Conservation (phyloP, 202 grass and related monocot species). For the Cymbopogon flexuosus region DNA sequence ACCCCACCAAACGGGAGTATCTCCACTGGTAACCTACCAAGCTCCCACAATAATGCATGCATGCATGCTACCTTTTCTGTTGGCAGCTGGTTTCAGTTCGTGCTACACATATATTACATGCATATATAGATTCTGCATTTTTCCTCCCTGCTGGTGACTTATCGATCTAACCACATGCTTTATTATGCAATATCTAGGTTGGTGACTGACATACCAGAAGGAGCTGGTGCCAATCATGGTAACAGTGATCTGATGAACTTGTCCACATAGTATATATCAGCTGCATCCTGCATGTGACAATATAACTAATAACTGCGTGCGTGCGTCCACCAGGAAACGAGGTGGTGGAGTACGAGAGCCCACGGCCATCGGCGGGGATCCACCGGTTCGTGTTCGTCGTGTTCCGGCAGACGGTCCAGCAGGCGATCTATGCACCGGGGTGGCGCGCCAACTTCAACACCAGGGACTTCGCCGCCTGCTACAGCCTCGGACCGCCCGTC, state of each 20-base stretch:
- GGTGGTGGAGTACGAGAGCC: constrained; percentile 58
- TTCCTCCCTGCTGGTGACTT: not conserved
- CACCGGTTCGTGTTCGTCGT: constrained; percentile 58
- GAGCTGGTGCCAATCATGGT: constrained; percentile 35
- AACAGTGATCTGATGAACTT: not conserved
- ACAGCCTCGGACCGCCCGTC: constrained; percentile 39
- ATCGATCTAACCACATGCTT: no score
- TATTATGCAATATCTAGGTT: constrained; percentile 13
- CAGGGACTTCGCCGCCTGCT: constrained; percentile 51
- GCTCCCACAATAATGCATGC: not conserved
- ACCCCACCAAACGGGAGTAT: constrained; percentile 76
- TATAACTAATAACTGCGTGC: no score
- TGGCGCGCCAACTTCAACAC: constrained; percentile 76
- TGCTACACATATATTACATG: no score
- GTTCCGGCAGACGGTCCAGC: constrained; percentile 39
- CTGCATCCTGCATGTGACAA: no score
- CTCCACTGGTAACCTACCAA: constrained; percentile 56
- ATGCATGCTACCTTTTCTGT: not conserved
- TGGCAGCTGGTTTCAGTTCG: no score
- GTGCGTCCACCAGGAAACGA: constrained; percentile 31
- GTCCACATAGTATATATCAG: no score
- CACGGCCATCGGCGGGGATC: constrained; percentile 49
- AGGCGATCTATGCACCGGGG: constrained; percentile 52
- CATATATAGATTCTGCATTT: no score
- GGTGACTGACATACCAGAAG: constrained; percentile 68